phyloP scores from a whole-genome alignment of 148 eudicot species.

The Rhododendron kiyosumense region DNA sequence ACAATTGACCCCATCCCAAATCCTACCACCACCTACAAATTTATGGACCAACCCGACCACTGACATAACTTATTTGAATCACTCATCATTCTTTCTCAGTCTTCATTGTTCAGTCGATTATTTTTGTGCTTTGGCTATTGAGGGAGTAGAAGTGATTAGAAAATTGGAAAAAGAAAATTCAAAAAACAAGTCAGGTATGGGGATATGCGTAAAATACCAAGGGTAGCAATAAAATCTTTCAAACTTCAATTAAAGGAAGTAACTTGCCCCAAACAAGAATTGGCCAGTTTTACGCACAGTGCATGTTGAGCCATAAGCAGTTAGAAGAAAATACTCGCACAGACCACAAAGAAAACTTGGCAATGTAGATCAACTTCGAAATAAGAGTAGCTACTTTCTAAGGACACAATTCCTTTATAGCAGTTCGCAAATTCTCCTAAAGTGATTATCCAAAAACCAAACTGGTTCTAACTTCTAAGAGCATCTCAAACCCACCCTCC shows the following conservation, averaged over 20 bases:
- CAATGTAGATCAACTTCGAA: not conserved
- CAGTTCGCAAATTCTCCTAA: not conserved
- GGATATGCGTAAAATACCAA: not conserved
- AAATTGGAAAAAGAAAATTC: not conserved
- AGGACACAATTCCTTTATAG: not conserved
- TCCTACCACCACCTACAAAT: not conserved
- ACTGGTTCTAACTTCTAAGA: not conserved
- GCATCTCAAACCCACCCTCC: not conserved
- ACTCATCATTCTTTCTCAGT: not conserved
- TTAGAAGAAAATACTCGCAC: not conserved
- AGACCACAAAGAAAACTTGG: not conserved
- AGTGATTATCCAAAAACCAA: not conserved
- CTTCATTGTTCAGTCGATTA: not conserved
- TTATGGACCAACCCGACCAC: not conserved
- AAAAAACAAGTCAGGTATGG: not conserved
- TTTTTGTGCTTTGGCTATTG: not conserved
- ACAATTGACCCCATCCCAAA: not conserved
- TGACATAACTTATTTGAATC: not conserved
- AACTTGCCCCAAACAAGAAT: not conserved
- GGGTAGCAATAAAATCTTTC: not conserved
- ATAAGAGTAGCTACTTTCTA: not conserved
- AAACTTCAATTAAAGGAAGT: not conserved
- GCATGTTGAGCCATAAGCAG: not conserved
- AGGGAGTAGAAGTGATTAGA: not conserved
- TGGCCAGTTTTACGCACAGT: not conserved